Percentiles rank a stretch among this genome's conserved stretches.
Conservation (phyloP, 768 basidiomycete species). For the Chalciporus piperatus region DNA sequence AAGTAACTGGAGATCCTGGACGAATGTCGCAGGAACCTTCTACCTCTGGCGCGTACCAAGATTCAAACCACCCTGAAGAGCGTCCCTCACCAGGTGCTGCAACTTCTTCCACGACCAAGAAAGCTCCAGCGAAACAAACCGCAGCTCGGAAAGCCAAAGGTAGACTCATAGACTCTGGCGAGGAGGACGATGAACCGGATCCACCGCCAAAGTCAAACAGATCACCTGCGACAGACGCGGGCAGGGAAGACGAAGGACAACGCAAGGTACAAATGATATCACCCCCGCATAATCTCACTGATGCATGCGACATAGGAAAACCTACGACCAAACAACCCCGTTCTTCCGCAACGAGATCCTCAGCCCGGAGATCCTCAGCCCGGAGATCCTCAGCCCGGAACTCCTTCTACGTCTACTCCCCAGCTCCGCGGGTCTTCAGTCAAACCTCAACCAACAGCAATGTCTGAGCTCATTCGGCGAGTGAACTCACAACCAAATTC, state of each 20-base stretch:
- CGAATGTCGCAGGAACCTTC: conserved; percentile 1
- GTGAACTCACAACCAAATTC: conserved; percentile 67
- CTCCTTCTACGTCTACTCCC: conserved; percentile 8
- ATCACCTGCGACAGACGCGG: background rate
- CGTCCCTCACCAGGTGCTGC: background rate
- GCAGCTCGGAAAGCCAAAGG: conserved; percentile 29
- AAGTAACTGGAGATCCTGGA: conserved; percentile 4
- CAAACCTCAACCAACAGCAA: conserved; percentile 56
- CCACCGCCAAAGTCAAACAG: background rate
- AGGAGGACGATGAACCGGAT: conserved; percentile 23
- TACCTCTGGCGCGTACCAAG: background rate
- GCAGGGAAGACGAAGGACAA: conserved; percentile 1
- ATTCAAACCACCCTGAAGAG: background rate
- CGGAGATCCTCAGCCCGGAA: too few species aligned
- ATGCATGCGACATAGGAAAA: conserved; percentile 13
- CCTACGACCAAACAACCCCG: conserved; percentile 1
- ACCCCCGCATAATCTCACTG: background rate
- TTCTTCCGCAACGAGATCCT: background rate
- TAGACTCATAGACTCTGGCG: conserved; percentile 21
- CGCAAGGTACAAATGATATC: conserved; percentile 14
- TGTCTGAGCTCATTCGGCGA: conserved; percentile 74
- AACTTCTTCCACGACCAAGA: conserved; percentile 16
- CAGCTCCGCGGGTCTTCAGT: conserved; percentile 38
- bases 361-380: conserved; percentile 3
- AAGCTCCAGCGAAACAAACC: conserved; percentile 13